phyloP scores from a whole-genome alignment of 2,329 filamentous ascomycete species.

The Dryadomyces quercus-mongolicae region DNA sequence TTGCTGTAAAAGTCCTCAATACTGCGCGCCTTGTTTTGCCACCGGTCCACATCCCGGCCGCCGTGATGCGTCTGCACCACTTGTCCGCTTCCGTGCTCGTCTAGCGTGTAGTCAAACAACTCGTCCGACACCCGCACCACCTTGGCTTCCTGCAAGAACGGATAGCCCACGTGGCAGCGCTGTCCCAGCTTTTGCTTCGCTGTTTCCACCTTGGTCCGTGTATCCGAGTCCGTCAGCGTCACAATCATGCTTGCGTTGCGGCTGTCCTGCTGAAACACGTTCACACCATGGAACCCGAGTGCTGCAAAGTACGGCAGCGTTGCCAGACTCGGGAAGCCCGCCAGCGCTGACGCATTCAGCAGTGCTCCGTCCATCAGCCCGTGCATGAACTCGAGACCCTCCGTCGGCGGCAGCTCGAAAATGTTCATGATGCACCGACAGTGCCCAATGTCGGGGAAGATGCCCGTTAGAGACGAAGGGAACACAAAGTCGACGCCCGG shows the following conservation, averaged over 20 bases:
- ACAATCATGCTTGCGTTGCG: slow-evolving; percentile 94
- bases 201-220: slow-evolving; percentile 54
- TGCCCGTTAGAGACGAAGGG: slow-evolving; percentile 73
- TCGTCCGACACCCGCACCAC: slow-evolving; percentile 84
- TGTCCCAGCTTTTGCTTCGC: slow-evolving; percentile 74
- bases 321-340: slow-evolving; percentile 84
- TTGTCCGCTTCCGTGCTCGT: slow-evolving; percentile 43
- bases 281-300: slow-evolving; percentile 79
- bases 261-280: slow-evolving; percentile 90
- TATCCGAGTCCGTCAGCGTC: slow-evolving; percentile 65
- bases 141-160: slow-evolving; percentile 89
- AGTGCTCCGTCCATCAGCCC: slow-evolving; percentile 78
- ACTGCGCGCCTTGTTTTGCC: slow-evolving; percentile 68
- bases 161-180: slow-evolving; percentile 83
- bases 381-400: slow-evolving; percentile 74
- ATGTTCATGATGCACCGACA: slow-evolving; percentile 94
- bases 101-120: slow-evolving; percentile 73
- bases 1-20: slow-evolving; percentile 87
- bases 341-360: slow-evolving; percentile 69
- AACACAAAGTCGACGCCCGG: slow-evolving; percentile 68
- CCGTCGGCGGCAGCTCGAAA: slow-evolving; percentile 85
- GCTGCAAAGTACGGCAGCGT: slow-evolving; percentile 73
- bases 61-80: slow-evolving; percentile 59
- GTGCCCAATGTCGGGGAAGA: slow-evolving; percentile 78
- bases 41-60: slow-evolving; percentile 67